Base-by-base conservation (phyloP, 139 green algal species). In the Chlorella sp. region DNA sequence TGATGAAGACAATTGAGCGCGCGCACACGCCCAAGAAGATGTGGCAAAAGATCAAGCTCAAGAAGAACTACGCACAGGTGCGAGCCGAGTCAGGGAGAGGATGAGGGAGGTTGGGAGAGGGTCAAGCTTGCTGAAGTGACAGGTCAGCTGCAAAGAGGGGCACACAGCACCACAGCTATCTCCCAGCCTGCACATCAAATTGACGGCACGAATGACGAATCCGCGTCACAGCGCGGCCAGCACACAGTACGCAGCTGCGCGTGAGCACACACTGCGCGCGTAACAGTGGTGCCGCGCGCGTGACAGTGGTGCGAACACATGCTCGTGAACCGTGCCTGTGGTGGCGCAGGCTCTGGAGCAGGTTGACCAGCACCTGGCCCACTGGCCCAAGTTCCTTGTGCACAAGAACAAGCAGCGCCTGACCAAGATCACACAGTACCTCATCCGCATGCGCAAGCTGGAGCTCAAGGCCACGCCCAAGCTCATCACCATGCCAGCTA, bases 381-480 rank as follows among this genome's bases (percentile, higher is more conserved):
- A 93, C 81, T 99, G 93, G 91, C 94, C 95, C 55, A 97, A 98
- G 82, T 98, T 98, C 77, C 78, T 99, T 73, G 90, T 98, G 59
- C 95, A 99, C 83, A 99, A 99, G 84, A 99, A 97, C 90, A 99
- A 99, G 88, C 95, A 99, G 87, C 86, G 95, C n/a, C 83, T 99
- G 49, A 99, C 95, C 27, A 99, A 99, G 83, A 98, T 99, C 82
- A 97, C 93, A 62, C 95, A 99, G 87, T 98, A 97, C 86, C 87
- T 99, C 65, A 97, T 99, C 55, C 90, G 95, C 66, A 95, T 97
- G 88, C 88, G 93, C 35, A 92, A 89, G 77, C 82, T 99, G 55
- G 86, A 90, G 70, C 77, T 92, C 29, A 94, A 89, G 71, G 67
- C 82, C 51, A 85, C 76, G 55, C 87, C 90, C 29, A 95, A 96